phyloP scores from a whole-genome alignment of 169 alveolate species.

The Amoebophrya sp. region DNA sequence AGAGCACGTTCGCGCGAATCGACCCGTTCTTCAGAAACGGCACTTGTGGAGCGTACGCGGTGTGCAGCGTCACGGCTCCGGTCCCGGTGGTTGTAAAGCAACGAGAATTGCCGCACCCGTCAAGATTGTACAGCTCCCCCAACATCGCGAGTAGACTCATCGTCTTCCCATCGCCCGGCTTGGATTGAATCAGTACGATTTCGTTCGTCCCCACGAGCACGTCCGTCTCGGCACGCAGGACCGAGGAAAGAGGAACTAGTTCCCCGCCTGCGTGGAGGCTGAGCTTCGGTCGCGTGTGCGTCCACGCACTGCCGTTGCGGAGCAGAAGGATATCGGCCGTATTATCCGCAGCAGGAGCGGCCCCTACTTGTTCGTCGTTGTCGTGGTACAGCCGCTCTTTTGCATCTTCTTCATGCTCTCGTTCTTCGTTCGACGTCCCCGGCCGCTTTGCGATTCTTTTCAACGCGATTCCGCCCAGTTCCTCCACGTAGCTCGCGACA shows the following conservation, averaged over 20 bases:
- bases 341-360: too few relatives aligned
- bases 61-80: not conserved
- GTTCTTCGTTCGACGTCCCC: too few relatives aligned
- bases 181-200: not conserved
- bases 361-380: too few relatives aligned
- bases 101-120: not conserved
- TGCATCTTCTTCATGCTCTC: too few relatives aligned
- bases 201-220: not conserved
- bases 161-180: not conserved
- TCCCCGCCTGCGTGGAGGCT: too few relatives aligned
- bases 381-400: too few relatives aligned
- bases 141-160: not conserved
- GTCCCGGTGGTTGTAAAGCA: not conserved
- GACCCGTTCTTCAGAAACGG: not conserved
- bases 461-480: not conserved
- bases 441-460: too few relatives aligned
- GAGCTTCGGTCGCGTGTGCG: not conserved
- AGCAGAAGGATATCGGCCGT: too few relatives aligned
- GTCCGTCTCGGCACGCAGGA: not conserved
- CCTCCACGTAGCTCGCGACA: not conserved
- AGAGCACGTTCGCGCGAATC: not conserved
- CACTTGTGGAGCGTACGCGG: not conserved
- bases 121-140: not conserved
- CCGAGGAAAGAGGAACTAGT: not conserved
- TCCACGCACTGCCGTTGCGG: not conserved